A percentile compares a stretch with the other conserved stretches of the same genome.
Conservation (phyloP, 768 basidiomycete genomes). For the Crucibulum laeve region DNA sequence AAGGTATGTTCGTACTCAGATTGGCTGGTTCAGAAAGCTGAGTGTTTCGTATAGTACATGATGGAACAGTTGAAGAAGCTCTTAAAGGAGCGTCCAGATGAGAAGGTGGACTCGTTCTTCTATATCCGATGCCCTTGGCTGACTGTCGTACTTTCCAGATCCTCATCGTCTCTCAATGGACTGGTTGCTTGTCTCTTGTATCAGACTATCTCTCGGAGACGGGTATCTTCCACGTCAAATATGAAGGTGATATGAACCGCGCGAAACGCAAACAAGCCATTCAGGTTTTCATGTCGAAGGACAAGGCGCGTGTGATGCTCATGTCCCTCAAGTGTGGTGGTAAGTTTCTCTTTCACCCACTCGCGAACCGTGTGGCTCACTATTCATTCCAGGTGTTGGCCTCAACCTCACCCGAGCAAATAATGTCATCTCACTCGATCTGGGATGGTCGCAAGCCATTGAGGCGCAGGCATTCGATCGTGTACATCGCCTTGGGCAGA, state of each 20-base stretch:
- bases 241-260: slow-evolving; percentile 58
- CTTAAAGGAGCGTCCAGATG: slow-evolving; percentile 44
- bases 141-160: slow-evolving; percentile 28
- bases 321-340: slow-evolving; percentile 66
- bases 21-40: neutral
- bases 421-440: slow-evolving; percentile 59
- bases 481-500: slow-evolving; percentile 56
- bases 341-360: slow-evolving; percentile 9
- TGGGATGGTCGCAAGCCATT: slow-evolving; percentile 61
- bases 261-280: slow-evolving; percentile 50
- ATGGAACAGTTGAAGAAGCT: slow-evolving; percentile 50
- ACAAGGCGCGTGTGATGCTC: slow-evolving; percentile 54
- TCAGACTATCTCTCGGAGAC: slow-evolving; percentile 55
- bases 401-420: slow-evolving; percentile 62
- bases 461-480: slow-evolving; percentile 61
- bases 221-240: slow-evolving; percentile 51
- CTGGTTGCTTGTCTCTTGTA: slow-evolving; percentile 57
- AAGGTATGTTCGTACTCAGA: slow-evolving; percentile 34
- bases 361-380: neutral
- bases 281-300: slow-evolving; percentile 54
- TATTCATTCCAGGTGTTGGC: slow-evolving; percentile 31
- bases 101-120: slow-evolving; percentile 42
- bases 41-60: slow-evolving; percentile 35
- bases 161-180: slow-evolving; percentile 72
- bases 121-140: neutral